phyloP scores from a whole-genome alignment of 306 rosid species.

The Morella rubra region DNA sequence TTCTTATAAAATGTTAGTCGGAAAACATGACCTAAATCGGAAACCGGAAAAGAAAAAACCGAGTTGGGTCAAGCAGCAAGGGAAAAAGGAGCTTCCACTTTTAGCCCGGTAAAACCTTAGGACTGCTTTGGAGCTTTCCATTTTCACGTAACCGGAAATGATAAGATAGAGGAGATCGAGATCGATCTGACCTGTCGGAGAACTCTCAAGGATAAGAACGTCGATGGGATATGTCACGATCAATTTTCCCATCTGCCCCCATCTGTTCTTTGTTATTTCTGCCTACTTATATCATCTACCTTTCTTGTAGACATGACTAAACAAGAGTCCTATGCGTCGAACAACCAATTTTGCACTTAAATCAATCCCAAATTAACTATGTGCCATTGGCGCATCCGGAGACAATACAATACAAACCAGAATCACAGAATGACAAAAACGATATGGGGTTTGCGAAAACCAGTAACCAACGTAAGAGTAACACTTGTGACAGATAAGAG shows the following conservation, averaged over 20 bases:
- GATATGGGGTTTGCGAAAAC: background rate
- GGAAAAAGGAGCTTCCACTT: too few species aligned
- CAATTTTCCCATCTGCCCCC: background rate
- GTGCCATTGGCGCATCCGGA: background rate
- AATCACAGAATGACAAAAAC: background rate
- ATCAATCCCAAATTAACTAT: background rate
- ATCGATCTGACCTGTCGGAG: background rate
- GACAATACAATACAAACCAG: constrained; percentile 13
- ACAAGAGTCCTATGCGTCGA: constrained; percentile 8
- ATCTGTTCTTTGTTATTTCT: constrained; percentile 14
- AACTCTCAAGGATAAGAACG: background rate
- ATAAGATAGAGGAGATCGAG: constrained; percentile 14
- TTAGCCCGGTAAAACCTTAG: background rate
- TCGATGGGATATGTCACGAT: constrained; percentile 1
- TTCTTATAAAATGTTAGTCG: too few species aligned
- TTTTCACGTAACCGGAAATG: constrained; percentile 23
- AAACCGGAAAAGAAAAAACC: too few species aligned
- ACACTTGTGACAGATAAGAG: too few species aligned
- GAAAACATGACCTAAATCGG: too few species aligned
- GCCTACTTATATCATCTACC: constrained; percentile 14
- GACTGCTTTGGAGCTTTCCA: constrained; percentile 12
- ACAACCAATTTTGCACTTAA: constrained; percentile 16
- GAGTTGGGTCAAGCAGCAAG: too few species aligned
- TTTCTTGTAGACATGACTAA: constrained; percentile 29
- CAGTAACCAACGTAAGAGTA: background rate